These are phyloP conservation scores for Termitomyces sp. DNA, from an alignment of 768 basidiomycete genomes.

Conservation along the genomic window DNA sequence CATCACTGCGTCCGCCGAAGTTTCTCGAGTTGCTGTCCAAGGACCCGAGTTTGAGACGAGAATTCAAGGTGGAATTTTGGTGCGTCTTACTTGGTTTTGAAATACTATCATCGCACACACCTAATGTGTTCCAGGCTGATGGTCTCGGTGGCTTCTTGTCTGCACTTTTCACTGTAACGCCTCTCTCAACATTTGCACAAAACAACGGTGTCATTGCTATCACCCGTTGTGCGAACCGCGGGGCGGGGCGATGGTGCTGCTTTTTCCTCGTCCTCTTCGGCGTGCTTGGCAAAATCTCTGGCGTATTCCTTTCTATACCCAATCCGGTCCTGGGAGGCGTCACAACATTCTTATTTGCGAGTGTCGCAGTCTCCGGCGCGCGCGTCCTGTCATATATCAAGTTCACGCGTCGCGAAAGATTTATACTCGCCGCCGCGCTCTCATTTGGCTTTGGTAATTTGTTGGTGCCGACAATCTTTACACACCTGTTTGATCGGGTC, in stretches of 20 bases:
- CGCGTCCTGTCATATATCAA: constrained; percentile 57
- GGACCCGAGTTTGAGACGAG: constrained; percentile 76
- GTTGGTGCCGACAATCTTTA: constrained; percentile 59
- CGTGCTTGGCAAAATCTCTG: constrained; percentile 75
- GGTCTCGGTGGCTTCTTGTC: constrained; percentile 80
- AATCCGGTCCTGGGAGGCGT: constrained; percentile 80
- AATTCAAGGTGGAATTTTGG: constrained; percentile 79
- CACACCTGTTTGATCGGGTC: constrained; percentile 65
- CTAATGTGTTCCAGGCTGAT: constrained; percentile 49
- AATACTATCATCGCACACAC: constrained; percentile 33
- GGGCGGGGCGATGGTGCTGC: constrained; percentile 78
- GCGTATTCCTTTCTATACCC: constrained; percentile 82
- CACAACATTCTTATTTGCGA: constrained; percentile 83
- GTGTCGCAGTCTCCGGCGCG: constrained; percentile 64
- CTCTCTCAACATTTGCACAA: constrained; percentile 65
- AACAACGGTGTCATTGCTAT: constrained; percentile 83
- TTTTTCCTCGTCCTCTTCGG: constrained; percentile 77
- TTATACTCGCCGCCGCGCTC: constrained; percentile 64
- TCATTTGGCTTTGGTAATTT: constrained; percentile 70
- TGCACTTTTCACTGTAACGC: constrained; percentile 76
- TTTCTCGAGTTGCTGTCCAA: constrained; percentile 66
- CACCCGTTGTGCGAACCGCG: constrained; percentile 78
- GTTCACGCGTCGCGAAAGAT: constrained; percentile 62
- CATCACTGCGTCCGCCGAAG: constrained; percentile 78
- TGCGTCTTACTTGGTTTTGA: constrained; percentile 20